Base-by-base conservation (phyloP, 164 flowering plant genomes). In the Brasenia schreberi region DNA sequence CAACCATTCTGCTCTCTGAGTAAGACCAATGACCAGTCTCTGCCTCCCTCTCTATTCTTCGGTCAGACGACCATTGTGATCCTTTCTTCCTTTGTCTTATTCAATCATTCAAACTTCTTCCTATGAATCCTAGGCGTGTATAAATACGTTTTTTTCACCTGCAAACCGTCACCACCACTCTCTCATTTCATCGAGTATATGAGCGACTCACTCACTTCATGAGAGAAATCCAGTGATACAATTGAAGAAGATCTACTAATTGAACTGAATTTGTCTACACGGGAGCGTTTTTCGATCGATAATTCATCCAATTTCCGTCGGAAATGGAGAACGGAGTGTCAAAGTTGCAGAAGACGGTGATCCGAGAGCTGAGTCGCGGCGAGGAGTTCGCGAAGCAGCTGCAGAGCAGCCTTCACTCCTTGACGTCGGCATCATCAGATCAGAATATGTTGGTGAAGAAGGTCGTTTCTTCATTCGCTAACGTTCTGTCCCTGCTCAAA, bases 341-440 rank as follows among this genome's bases (percentile, higher is more conserved):
- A 18, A 68, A 69, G 73, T 84, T 76, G 66, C 67, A 65, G 33
- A 75, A 63, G 68, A 70, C n/a, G 53, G 70, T 85, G 64, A 61
- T 88, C 62, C 76, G 72, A 17, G 94, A 88, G 84, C 78, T 88
- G 19, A 67, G 23, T 5, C 78, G 77, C 43, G 97, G 90, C 43
- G 77, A 52, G 69, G 84, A 84, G 61, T 62, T 75, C 3, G 81
- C 84, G 0, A 77, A 52, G 74, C 82, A 81, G 73, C 87, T 90
- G 6, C 80, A 70, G 43, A n/a, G 39, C 33, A 81, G 77, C 67
- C 71, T 85, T 27, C 69, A 76, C 43, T 62, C 82, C 0, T 65
- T 81, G 63, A 74, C 82, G 4, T 70, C 85, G 0, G 62, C 43
- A 14, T 9, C 56, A 14, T 9, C 16, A 49, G 16, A 3, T 2